Percentiles rank a stretch among this genome's conserved stretches.
Evolutionary conservation across 805 yeast species (phyloP).

Genomic region (Hanseniaspora occidentalis): DNA sequence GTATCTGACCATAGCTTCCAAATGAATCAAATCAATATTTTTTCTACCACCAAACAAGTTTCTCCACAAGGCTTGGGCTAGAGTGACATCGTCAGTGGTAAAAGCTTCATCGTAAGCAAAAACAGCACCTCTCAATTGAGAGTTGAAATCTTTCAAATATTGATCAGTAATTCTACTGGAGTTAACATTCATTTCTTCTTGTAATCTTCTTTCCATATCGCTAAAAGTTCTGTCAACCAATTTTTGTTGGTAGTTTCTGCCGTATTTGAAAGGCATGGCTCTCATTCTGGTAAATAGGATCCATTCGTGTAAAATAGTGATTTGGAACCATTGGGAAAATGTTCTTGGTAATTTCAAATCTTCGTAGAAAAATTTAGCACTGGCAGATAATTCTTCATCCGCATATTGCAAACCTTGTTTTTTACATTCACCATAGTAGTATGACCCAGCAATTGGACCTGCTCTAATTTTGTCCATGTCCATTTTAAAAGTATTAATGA

Average conservation of each 20-base stretch:
- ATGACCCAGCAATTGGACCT: conserved; percentile 88
- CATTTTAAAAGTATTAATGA: conserved; percentile 47
- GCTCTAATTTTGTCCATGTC: conserved; percentile 91
- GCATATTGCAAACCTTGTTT: conserved; percentile 69
- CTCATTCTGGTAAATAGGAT: conserved; percentile 89
- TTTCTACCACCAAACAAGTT: conserved; percentile 80
- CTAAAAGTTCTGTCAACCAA: conserved; percentile 78
- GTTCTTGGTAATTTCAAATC: conserved; percentile 73
- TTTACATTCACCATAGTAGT: conserved; percentile 78
- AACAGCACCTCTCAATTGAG: conserved; percentile 80
- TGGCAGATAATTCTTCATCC: conserved; percentile 55
- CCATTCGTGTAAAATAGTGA: conserved; percentile 87
- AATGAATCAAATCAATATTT: conserved; percentile 65
- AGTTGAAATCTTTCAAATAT: conserved; percentile 79
- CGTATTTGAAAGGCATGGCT: conserved; percentile 84
- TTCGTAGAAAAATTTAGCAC: conserved; percentile 77
- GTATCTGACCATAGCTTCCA: conserved; percentile 84
- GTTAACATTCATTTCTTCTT: conserved; percentile 73
- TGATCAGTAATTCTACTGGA: conserved; percentile 75
- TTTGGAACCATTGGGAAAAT: conserved; percentile 94
- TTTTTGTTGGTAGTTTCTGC: conserved; percentile 83
- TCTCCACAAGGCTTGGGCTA: conserved; percentile 79
- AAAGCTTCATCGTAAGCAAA: conserved; percentile 91
- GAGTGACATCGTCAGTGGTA: conserved; percentile 60
- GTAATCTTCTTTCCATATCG: conserved; percentile 78